Evolutionary conservation across 2,329 filamentous ascomycete genomes (phyloP), one percentile per base, ranked within the genome.

Genomic region (Cryphonectria naterciae): DNA sequence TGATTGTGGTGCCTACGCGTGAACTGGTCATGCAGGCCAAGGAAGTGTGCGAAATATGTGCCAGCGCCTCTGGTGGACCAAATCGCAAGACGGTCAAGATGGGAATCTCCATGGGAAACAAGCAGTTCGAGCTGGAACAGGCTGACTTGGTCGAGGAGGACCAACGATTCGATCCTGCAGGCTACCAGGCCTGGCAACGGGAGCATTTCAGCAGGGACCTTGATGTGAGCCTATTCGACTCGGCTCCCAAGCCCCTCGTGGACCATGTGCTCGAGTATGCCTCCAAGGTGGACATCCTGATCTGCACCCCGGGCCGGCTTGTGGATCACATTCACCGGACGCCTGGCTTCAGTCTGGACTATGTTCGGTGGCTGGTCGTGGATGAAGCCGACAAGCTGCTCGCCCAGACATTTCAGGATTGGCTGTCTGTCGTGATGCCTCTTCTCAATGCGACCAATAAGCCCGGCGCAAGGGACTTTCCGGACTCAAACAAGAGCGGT

Each of bases 361-460:
- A 92, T 77, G 85, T 98, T 5, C 89, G 93, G 72, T 98, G 95
- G 94, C 85, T 98, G 0, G 89, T 98, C 2, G 92, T 98, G 62
- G 95, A 98, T 76, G 95, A 98, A 81, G 96, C 95, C 15, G 95
- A 98, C 80, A 94, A 96, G 78, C 84, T 98, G 17, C 87, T 98
- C 7, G 92, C 95, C 60, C 93, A 98, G 79, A 95, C 92, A 77
- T 98, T 96, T 80, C 95, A 98, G 78, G 92, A 95, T 76, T 98
- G 95, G 95, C 85, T 97, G 3, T 88, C 90, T 56, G 83, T 91
- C 0, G 88, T 96, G 8, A 91, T 93, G 77, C 87, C 90, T 22
- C 83, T 84, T 61, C 84, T 93, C 73, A 84, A 85, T 52, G 63
- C 46, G 4, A 80, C 79, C 1, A 79, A 79, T 2, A 83, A 84